Conservation (phyloP, 192 early-diverging fungal species). For the Oehlia diaphana region DNA sequence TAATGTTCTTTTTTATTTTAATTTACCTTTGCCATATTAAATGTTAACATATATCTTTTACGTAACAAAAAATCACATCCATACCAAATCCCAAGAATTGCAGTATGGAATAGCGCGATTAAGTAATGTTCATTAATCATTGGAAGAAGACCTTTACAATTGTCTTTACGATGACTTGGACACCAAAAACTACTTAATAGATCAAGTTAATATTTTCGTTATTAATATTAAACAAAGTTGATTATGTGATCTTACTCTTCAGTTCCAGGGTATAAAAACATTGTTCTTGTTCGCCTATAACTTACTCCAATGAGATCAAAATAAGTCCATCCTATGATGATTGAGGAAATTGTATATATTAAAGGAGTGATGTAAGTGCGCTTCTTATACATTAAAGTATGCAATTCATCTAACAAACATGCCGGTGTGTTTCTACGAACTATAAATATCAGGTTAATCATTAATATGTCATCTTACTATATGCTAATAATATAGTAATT, state of each 20-base stretch:
- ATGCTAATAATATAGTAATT: no score
- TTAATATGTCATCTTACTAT: not conserved
- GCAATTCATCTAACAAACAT: not conserved
- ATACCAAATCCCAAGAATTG: constrained; percentile 2
- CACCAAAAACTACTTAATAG: constrained; percentile 19
- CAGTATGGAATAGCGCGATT: not conserved
- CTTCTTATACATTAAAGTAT: not conserved
- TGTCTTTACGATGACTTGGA: constrained; percentile 17
- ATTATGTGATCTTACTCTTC: constrained; percentile 6
- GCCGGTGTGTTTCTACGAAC: not conserved
- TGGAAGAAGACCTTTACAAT: not conserved
- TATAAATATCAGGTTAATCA: not conserved
- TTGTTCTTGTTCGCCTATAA: not conserved
- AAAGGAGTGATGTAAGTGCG: not conserved
- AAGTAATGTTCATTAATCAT: constrained; percentile 13
- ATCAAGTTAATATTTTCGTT: not conserved
- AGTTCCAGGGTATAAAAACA: constrained; percentile 6
- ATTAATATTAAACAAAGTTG: not conserved
- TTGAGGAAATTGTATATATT: constrained; percentile 3
- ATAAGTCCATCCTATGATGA: constrained; percentile 4
- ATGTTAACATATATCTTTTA: not conserved
- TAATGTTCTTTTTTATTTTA: not conserved
- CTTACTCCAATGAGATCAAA: constrained; percentile 3
- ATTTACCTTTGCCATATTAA: constrained; percentile 4
- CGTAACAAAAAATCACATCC: not conserved